Conservation (phyloP, 495 filamentous ascomycete species). For the Tuber brumale region DNA sequence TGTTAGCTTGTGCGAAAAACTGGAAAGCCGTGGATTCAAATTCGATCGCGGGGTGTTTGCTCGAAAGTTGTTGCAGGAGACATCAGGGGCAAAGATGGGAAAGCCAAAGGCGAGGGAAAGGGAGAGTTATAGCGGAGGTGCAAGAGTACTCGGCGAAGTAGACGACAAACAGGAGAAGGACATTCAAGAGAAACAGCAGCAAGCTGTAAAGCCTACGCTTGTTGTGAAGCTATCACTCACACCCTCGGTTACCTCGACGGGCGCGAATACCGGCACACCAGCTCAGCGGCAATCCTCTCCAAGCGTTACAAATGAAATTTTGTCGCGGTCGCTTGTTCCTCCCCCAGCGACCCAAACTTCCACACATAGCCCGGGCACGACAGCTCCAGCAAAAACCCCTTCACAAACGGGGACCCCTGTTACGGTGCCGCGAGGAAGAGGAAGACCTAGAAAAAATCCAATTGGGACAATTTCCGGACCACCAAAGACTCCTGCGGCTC, state of each 20-base stretch:
- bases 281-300: background rate
- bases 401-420: background rate
- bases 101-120: background rate
- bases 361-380: background rate
- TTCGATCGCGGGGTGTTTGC: slow-evolving; percentile 35
- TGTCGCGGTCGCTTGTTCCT: background rate
- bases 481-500: background rate
- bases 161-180: slow-evolving; percentile 29
- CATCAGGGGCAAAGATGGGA: slow-evolving; percentile 4
- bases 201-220: background rate
- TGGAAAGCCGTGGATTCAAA: slow-evolving; percentile 29
- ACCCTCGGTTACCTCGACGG: background rate
- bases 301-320: background rate
- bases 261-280: background rate
- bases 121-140: slow-evolving; percentile 10
- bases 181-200: slow-evolving; percentile 10
- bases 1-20: slow-evolving; percentile 22
- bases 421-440: background rate
- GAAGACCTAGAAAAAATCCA: background rate
- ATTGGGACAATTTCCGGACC: background rate
- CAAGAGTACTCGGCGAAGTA: slow-evolving; percentile 27
- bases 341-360: background rate
- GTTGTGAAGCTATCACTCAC: background rate
- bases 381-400: background rate
- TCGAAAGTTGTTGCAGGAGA: slow-evolving; percentile 29